phyloP scores from a whole-genome alignment of 2,329 filamentous ascomycete genomes.

The Aspergillus niger region DNA sequence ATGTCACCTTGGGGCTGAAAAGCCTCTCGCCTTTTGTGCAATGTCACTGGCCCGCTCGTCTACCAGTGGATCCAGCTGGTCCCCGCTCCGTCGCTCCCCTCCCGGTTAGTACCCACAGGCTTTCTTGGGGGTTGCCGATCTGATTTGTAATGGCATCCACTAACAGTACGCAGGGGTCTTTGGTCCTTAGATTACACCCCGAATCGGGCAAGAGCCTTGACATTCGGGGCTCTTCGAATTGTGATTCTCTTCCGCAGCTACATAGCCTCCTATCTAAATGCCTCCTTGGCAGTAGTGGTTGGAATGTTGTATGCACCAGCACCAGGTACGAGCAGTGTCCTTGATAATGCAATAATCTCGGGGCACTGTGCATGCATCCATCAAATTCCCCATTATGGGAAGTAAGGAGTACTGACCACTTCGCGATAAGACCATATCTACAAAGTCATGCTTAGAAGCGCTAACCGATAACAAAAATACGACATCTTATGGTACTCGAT shows the following conservation, averaged over 20 bases:
- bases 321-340: neutral
- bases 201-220: constrained; percentile 12
- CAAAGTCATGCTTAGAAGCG: neutral
- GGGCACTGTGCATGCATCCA: neutral
- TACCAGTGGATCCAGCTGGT: neutral
- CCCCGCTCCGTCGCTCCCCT: neutral
- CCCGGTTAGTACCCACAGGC: neutral
- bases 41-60: neutral
- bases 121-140: neutral
- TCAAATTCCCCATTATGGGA: neutral
- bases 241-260: neutral
- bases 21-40: neutral
- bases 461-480: neutral
- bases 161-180: neutral
- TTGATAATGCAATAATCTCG: neutral
- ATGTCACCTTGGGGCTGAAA: constrained; percentile 2
- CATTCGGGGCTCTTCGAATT: neutral
- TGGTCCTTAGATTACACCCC: neutral
- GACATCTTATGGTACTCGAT: neutral
- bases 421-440: neutral
- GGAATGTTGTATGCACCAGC: neutral
- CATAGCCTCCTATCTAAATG: neutral
- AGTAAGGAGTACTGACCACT: no score
- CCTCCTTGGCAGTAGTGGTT: neutral
- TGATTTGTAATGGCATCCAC: neutral